phyloP scores from a whole-genome alignment of 2,329 filamentous ascomycete genomes.

The Paraconiothyrium brasiliense region DNA sequence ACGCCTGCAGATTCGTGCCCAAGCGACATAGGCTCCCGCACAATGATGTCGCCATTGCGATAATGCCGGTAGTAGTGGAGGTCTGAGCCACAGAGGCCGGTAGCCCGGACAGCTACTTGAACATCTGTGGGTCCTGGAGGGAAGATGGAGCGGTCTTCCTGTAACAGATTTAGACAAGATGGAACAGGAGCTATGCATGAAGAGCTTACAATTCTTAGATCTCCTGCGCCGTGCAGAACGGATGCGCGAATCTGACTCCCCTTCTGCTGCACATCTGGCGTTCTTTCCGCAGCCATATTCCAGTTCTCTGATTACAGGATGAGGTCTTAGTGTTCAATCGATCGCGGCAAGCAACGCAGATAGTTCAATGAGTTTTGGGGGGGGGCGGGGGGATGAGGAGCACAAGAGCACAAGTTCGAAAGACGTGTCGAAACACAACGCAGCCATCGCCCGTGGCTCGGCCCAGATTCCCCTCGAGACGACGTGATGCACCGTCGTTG shows the following conservation, averaged over 20 bases:
- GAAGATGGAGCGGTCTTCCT: conserved; percentile 64
- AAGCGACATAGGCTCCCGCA: conserved; percentile 83
- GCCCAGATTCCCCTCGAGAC: conserved; percentile 34
- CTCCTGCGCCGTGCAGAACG: conserved; percentile 70
- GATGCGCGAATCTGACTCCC: conserved; percentile 56
- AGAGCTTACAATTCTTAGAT: conserved; percentile 64
- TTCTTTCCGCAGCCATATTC: conserved; percentile 34
- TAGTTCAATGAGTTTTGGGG: not conserved
- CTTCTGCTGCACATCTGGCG: conserved; percentile 32
- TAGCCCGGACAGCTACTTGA: conserved; percentile 70
- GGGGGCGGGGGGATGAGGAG: not conserved
- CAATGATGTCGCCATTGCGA: conserved; percentile 85
- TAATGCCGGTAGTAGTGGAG: conserved; percentile 89
- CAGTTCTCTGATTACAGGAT: not conserved
- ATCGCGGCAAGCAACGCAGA: not conserved
- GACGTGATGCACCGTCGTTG: conserved; percentile 26
- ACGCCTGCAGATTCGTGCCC: conserved; percentile 82
- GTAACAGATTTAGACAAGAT: conserved; percentile 17
- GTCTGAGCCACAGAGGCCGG: conserved; percentile 76
- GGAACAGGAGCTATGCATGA: conserved; percentile 13
- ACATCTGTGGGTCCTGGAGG: conserved; percentile 64
- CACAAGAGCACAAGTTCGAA: not conserved
- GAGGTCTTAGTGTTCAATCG: not conserved
- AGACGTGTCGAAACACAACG: conserved; percentile 3
- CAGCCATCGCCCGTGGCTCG: conserved; percentile 19